Evolutionary conservation across 148 eudicot species (phyloP), one percentile per base, ranked within the genome.

Genomic region (Chenopodium album): DNA sequence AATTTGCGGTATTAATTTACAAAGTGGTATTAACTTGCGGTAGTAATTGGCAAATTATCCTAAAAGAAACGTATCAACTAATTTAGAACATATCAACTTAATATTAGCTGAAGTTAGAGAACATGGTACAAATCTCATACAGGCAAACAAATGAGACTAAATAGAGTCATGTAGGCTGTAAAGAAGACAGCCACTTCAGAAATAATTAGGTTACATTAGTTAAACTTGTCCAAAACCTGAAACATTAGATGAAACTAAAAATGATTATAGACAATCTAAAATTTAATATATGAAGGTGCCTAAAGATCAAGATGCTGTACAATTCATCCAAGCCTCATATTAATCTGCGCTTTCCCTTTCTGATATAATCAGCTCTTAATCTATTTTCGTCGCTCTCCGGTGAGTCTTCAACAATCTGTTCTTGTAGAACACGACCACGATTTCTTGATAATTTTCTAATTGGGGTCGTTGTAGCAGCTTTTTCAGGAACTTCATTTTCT

Each of bases 341-440:
- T 59, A 81, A 56, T 74, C 87, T 91, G 48, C 92, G 88, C 81
- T 87, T 91, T 6, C 88, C 88, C 69, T 82, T 90, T n/a, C 92
- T 86, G 73, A 88, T 86, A 17, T 87, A 89, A 80, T 83, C 82
- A 75, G 87, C 85, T 62, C 89, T 81, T 22, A 83, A 77, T 79
- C 75, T 79, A 62, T 74, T 75, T 29, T 88, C 85, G 23, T 88
- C 89, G 37, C 87, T 80, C 78, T 90, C 90, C 14, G 97, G 95
- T 14, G 98, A 89, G 78, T 92, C 95, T 80, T 86, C 92, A 32
- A 90, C 93, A 37, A 79, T 37, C 73, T 92, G 94, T 76, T 93
- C 98, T 83, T 90, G 99, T 76, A 92, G 64, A 70, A 94, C 95
- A 73, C 89, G 87, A 75, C 99, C 99, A 11, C 98, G 94, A 44